Base-by-base conservation (phyloP, 1,284 basidiomycete genomes). In the Entoloma clypeatum region DNA sequence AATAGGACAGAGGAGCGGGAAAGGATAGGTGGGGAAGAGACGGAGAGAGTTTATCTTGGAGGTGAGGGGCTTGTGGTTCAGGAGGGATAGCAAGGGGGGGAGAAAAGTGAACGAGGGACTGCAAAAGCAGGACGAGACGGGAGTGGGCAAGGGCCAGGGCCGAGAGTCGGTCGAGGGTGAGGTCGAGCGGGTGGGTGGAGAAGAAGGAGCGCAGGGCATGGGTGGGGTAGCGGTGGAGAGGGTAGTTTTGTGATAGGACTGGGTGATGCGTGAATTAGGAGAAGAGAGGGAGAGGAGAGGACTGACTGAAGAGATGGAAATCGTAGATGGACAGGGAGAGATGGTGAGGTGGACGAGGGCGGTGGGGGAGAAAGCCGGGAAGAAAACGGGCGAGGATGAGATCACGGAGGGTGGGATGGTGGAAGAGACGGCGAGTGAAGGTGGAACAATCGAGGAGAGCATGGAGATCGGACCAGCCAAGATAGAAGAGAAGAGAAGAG, bases 41-140 rank as follows among this genome's bases (percentile, higher is more conserved):
- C 41, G 58, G 53, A 43, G 44, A 42, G 52, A 55, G 49, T 40
- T 44, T 49, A 7, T 51, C 55, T 51, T 45, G 51, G 55, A 48
- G 41, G 52, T 45, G 48, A 24, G 42, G 36, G 40, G 67, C 63
- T 26, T 77, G 69, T 22, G 58, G 59, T 43, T 81, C 77, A 3
- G 66, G 55, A 16, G 68, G 66, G 10, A 72, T 49, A 1, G 73
- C 65, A 5, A 64, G 53, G 19, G 31, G 34, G 7, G 60, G 54
- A 0, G 72, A 74, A 45, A 77, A 77, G 55, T 85, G 79, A 0
- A 81, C 79, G 23, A 84, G 64, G 4, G 81, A 75, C 50, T 87
- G 86, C 5, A 88, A 62, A 8, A 85, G 64, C 7, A 88, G 71
- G 16, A 86, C 79, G 50, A 83, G 75, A n/a, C 84, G 77, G 9